Base-by-base conservation (phyloP, 2,329 filamentous ascomycete species). In the Penicillium sp. region DNA sequence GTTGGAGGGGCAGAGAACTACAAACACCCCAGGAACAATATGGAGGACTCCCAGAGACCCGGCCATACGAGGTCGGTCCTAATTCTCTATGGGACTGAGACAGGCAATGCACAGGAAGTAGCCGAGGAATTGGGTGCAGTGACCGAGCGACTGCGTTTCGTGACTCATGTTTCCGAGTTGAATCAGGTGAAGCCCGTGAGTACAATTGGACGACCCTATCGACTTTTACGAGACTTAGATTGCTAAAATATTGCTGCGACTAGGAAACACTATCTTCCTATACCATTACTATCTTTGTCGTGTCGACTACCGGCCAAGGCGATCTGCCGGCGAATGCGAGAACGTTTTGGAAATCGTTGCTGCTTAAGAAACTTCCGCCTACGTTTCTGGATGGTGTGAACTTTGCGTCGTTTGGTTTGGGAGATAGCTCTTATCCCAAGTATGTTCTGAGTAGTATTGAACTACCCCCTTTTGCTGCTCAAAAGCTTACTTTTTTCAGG, bases 401-500 rank as follows among this genome's bases (percentile, higher is more conserved):
- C 1, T 97, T 96, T 74, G 88, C 90, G 3, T 89, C 88, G 0
- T 96, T 97, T 78, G 94, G 94, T 0, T 81, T 97, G 1, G 94
- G 94, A 0, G 94, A 99, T 73, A 96, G 89, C 68, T 96, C 92
- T 1, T 99, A 99, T 79, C 82, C 89, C 53, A 93, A 95, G 87
- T 94, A 79, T 61, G 82, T 70, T 37, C 20, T 23, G 25, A 15
- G 5, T 8, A 9, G 3, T 4, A 20, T 27, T 23, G 9, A 40
- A 40, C n/a, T 23, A n/a, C 8, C 18, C 14, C 12, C 14, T 7
- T 6, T 11, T 12, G 9, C n/a, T 23, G 31, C 4, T 5, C 14
- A 7, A 9, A 54, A 51, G 29, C 54, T 62, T n/a, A 61, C 27
- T 14, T 42, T 42, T 2, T 6, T 4, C 57, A 93, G 89, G 67